These are phyloP conservation scores for Metschnikowia corniflorae DNA, from an alignment of 805 yeast species.

Conservation along the genomic window DNA sequence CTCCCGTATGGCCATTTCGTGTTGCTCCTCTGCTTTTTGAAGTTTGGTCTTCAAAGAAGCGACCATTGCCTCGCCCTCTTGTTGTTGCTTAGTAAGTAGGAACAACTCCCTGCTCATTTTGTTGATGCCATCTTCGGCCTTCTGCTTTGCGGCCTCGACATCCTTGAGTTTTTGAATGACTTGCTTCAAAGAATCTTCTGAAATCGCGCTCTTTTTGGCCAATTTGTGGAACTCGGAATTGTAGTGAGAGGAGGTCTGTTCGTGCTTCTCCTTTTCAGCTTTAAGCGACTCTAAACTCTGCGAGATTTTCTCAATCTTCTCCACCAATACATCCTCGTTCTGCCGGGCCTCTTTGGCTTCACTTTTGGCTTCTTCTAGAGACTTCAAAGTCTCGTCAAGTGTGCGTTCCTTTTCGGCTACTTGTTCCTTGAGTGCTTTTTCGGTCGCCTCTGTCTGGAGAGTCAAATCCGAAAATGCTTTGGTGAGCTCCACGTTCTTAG, in stretches of 20 bases:
- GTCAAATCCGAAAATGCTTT: slow-evolving; percentile 23
- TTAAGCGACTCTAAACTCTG: slow-evolving; percentile 24
- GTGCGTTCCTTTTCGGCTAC: slow-evolving; percentile 11
- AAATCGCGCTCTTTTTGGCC: slow-evolving; percentile 22
- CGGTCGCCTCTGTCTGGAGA: slow-evolving; percentile 17
- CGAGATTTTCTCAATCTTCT: slow-evolving; percentile 21
- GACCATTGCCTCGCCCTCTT: slow-evolving; percentile 43
- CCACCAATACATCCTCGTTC: slow-evolving; percentile 20
- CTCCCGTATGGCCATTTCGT: slow-evolving; percentile 29
- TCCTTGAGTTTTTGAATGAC: slow-evolving; percentile 31
- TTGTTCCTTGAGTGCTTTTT: slow-evolving; percentile 19
- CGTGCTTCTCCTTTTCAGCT: slow-evolving; percentile 29
- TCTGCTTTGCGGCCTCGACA: slow-evolving; percentile 45
- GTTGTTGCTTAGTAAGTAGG: slow-evolving; percentile 57
- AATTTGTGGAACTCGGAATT: slow-evolving; percentile 31
- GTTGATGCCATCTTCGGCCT: slow-evolving; percentile 83
- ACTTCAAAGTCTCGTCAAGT: slow-evolving; percentile 23
- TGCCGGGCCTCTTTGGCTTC: slow-evolving; percentile 21
- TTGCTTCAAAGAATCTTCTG: slow-evolving; percentile 25
- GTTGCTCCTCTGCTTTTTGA: slow-evolving; percentile 24
- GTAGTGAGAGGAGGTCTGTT: slow-evolving; percentile 26
- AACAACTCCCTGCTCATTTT: slow-evolving; percentile 85
- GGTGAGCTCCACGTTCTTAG: slow-evolving; percentile 27
- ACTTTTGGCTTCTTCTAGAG: slow-evolving; percentile 8
- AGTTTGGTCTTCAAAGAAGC: slow-evolving; percentile 43